A percentile compares a stretch with the other conserved stretches of the same genome.
Evolutionary conservation across 2,329 filamentous ascomycete species (phyloP).

Genomic region (Pseudogymnoascus sp.): DNA sequence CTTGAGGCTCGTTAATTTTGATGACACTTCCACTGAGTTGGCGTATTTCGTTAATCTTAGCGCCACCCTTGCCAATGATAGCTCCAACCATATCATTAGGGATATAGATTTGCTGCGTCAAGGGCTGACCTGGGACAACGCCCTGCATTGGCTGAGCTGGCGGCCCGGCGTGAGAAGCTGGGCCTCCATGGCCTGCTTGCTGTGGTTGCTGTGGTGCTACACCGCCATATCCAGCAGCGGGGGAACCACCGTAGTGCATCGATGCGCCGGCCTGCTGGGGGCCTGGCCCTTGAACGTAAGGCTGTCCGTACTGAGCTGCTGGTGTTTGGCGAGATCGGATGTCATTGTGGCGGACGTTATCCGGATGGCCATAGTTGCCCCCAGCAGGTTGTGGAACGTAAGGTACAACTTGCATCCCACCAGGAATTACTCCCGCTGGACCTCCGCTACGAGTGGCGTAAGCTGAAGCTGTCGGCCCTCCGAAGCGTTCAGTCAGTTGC

Average conservation of each 20-base stretch:
- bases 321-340: constrained; percentile 68
- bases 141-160: constrained; percentile 69
- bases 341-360: constrained; percentile 73
- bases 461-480: constrained; percentile 90
- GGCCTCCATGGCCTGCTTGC: constrained; percentile 51
- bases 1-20: constrained; percentile 98
- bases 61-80: constrained; percentile 96
- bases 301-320: constrained; percentile 63
- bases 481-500: constrained; percentile 93
- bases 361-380: constrained; percentile 85
- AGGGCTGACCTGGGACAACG: constrained; percentile 69
- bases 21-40: constrained; percentile 96
- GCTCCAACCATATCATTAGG: constrained; percentile 99
- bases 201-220: constrained; percentile 73
- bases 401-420: constrained; percentile 98
- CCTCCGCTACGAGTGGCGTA: constrained; percentile 93
- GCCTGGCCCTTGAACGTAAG: constrained; percentile 48
- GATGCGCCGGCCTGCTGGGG: constrained; percentile 52
- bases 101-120: constrained; percentile 98
- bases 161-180: constrained; percentile 60
- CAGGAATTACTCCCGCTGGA: constrained; percentile 86
- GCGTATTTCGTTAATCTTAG: constrained; percentile 98
- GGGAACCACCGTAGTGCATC: constrained; percentile 63
- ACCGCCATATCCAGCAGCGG: constrained; percentile 66
- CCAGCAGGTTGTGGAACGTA: constrained; percentile 90